These are phyloP conservation scores for Ganoderma lingzhi DNA, from an alignment of 1,284 basidiomycete genomes.

Conservation along the genomic window DNA sequence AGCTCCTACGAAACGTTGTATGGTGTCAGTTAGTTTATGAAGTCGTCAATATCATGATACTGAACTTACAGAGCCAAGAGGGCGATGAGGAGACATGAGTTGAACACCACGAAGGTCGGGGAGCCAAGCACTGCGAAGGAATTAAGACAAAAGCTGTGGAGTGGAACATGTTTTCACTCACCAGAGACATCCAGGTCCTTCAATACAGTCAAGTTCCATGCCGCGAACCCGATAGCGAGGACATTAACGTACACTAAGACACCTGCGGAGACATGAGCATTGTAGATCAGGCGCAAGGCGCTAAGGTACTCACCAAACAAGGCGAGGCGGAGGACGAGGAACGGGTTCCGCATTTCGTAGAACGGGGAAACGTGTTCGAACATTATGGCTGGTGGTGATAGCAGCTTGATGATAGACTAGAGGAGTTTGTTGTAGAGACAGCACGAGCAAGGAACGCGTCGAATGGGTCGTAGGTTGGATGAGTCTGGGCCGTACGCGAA, in stretches of 20 bases:
- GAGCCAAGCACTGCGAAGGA: conserved; percentile 41
- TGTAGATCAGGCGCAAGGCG: conserved; percentile 1
- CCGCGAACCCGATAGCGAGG: conserved; percentile 60
- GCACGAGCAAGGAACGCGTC: conserved; percentile 22
- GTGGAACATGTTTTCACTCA: conserved; percentile 43
- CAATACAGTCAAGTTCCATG: conserved; percentile 60
- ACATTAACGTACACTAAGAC: conserved; percentile 60
- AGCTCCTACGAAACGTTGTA: conserved; percentile 10
- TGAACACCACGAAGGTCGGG: conserved; percentile 60
- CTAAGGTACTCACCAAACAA: conserved; percentile 56
- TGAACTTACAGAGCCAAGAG: conserved; percentile 55
- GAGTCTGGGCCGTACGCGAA: conserved; percentile 15
- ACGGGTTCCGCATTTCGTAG: conserved; percentile 45
- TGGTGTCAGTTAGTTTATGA: background rate
- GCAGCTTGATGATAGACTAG: conserved; percentile 13
- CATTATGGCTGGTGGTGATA: conserved; percentile 23
- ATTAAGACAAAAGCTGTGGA: background rate
- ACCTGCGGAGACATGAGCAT: conserved; percentile 44
- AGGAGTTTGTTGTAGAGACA: conserved; percentile 17
- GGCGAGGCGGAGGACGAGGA: conserved; percentile 64
- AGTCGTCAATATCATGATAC: background rate
- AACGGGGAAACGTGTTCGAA: conserved; percentile 20
- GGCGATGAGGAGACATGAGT: conserved; percentile 53
- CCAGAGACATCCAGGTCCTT: conserved; percentile 41
- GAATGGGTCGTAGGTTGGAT: conserved; percentile 20